Base-by-base conservation (phyloP, 2,329 filamentous ascomycete species). In the Fusarium penzigii region DNA sequence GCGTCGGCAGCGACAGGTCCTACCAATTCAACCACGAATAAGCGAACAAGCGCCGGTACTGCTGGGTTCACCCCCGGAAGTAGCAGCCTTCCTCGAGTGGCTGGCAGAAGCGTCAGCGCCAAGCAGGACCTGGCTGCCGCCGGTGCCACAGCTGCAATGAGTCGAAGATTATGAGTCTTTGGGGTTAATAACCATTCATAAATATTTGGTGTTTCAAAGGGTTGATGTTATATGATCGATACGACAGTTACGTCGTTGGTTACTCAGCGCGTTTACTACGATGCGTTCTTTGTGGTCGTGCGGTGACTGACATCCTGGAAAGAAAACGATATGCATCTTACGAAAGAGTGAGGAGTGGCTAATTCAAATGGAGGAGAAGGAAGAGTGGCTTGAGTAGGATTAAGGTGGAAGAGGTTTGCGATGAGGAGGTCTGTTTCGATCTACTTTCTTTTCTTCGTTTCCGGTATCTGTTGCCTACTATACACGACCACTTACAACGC, bases 141-240 rank as follows among this genome's bases (percentile, higher is more conserved):
- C 17, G 82, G 82, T 45, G 83, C 83, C 29, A 79, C 78, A 20
- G 81, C 75, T 42, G 83, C 82, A 52, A 85, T 85, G 82, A 80
- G 72, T 64, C 76, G 81, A 65, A 74, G 80, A 58, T 72, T 67
- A 58, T 80, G 63, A 58, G 45, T 49, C 46, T 44, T 44, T 52
- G 32, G 48, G 38, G 34, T 17, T 41, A 34, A 45, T 44, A 46
- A 43, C 38, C 52, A 49, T 57, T 61, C 42, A 64, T 51, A 50
- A 36, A 63, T 52, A 47, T 62, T 51, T 54, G 59, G 61, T 64
- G 63, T 65, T 63, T 40, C 32, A 36, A 25, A 36, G 32, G 13
- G 32, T 36, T 36, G 32, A 14, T 14, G 13, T 14, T 36, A 36
- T 12, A 36, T 14, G 32, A 36, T 14, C 5, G 13, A 36, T 11